Evolutionary conservation across 768 basidiomycete genomes (phyloP).

Genomic region (Lentinula detonsa): DNA sequence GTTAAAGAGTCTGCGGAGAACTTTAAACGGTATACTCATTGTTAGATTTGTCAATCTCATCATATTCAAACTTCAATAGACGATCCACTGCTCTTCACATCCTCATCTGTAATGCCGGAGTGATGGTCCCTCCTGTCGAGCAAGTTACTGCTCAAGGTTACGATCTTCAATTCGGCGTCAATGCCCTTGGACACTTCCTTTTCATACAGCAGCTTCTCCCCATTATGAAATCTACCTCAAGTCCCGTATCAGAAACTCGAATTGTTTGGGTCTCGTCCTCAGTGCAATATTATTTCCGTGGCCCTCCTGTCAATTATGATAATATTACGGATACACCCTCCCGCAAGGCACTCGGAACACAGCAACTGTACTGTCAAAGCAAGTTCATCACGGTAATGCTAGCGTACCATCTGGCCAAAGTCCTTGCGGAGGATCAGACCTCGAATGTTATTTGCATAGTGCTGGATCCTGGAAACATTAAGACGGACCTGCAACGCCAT

Average conservation of each 20-base stretch:
- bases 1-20: slow-evolving; percentile 19
- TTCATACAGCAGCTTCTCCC: background rate
- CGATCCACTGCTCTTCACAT: background rate
- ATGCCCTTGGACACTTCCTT: background rate
- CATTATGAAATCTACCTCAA: background rate
- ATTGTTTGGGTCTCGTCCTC: background rate
- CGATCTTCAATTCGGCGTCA: background rate
- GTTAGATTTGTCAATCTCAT: background rate
- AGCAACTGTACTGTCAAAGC: background rate
- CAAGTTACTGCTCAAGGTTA: background rate
- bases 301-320: background rate
- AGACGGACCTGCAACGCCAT: background rate
- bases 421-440: background rate
- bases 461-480: background rate
- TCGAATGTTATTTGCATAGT: background rate
- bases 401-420: background rate
- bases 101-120: background rate
- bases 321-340: background rate
- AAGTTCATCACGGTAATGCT: background rate
- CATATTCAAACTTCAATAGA: background rate
- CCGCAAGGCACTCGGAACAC: background rate
- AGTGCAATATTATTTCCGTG: background rate
- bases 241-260: background rate
- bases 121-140: background rate
- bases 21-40: slow-evolving; percentile 10